These are phyloP conservation scores for Saxispiralis lemnorum DNA, from an alignment of 495 filamentous ascomycete genomes.

Conservation along the genomic window DNA sequence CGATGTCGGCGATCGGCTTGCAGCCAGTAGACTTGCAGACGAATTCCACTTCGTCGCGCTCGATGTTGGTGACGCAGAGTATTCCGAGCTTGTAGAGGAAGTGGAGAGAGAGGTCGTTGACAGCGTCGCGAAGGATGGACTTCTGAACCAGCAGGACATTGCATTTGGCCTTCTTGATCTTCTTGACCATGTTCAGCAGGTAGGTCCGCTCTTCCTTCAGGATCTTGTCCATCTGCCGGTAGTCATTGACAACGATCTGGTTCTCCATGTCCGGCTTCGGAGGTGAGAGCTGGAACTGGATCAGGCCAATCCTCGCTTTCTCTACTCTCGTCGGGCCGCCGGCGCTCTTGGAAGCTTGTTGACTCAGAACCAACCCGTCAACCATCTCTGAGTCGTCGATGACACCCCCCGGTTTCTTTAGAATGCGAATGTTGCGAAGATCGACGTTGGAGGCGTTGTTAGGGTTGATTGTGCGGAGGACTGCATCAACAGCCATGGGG, in stretches of 20 bases:
- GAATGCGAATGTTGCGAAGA: slow-evolving; percentile 81
- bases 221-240: slow-evolving; percentile 99
- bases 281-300: slow-evolving; percentile 95
- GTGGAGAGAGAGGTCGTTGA: slow-evolving; percentile 92
- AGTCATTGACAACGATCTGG: slow-evolving; percentile 96
- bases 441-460: slow-evolving; percentile 95
- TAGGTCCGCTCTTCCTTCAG: slow-evolving; percentile 97
- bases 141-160: slow-evolving; percentile 98
- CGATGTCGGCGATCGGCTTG: slow-evolving; percentile 96
- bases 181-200: slow-evolving; percentile 95
- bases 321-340: slow-evolving; percentile 86
- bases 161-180: slow-evolving; percentile 99
- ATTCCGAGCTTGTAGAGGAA: slow-evolving; percentile 96
- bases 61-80: slow-evolving; percentile 87
- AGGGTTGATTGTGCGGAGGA: slow-evolving; percentile 82
- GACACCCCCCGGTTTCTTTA: slow-evolving; percentile 95
- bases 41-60: slow-evolving; percentile 96
- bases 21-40: slow-evolving; percentile 93
- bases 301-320: slow-evolving; percentile 90
- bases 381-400: slow-evolving; percentile 97
- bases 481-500: slow-evolving; percentile 91
- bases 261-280: slow-evolving; percentile 99
- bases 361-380: slow-evolving; percentile 83
- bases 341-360: slow-evolving; percentile 81
- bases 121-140: slow-evolving; percentile 89